phyloP scores from a whole-genome alignment of 2,329 filamentous ascomycete genomes.

The Parafenestella ontariensis region DNA sequence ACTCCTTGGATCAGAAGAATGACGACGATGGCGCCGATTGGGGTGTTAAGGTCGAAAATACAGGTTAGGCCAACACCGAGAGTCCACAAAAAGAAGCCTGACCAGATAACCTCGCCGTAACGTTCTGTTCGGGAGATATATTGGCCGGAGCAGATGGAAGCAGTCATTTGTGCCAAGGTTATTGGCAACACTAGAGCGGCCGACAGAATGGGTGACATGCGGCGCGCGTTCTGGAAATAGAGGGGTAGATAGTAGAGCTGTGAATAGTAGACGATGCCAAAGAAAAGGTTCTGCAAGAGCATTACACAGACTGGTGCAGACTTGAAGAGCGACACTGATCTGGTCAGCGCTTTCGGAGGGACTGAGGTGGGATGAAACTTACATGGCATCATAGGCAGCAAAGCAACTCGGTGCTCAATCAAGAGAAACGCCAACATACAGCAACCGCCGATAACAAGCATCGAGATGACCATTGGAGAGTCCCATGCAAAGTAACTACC shows the following conservation, averaged over 20 bases:
- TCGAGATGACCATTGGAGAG: conserved; percentile 65
- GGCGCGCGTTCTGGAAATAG: conserved; percentile 66
- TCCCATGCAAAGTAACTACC: conserved; percentile 64
- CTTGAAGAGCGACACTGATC: conserved; percentile 60
- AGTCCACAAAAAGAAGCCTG: conserved; percentile 57
- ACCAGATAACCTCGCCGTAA: conserved; percentile 57
- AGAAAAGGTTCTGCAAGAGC: conserved; percentile 65
- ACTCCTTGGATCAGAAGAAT: conserved; percentile 58
- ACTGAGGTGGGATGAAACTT: conserved; percentile 15
- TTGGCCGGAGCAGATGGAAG: conserved; percentile 60
- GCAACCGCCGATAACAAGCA: conserved; percentile 61
- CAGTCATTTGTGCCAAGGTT: conserved; percentile 26
- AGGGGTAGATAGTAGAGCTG: conserved; percentile 68
- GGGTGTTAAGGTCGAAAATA: conserved; percentile 55
- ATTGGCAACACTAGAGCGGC: conserved; percentile 59
- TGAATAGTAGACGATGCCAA: conserved; percentile 66
- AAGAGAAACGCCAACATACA: conserved; percentile 60
- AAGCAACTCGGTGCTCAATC: conserved; percentile 63
- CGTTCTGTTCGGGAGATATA: conserved; percentile 65
- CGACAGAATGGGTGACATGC: conserved; percentile 55
- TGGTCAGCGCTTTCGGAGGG: not conserved
- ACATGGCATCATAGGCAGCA: conserved; percentile 65
- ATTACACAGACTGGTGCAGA: conserved; percentile 62
- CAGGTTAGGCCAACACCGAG: conserved; percentile 62
- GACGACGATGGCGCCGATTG: conserved; percentile 57